Base-by-base conservation (phyloP, 2,329 filamentous ascomycete genomes). In the Cladosporium sp. region DNA sequence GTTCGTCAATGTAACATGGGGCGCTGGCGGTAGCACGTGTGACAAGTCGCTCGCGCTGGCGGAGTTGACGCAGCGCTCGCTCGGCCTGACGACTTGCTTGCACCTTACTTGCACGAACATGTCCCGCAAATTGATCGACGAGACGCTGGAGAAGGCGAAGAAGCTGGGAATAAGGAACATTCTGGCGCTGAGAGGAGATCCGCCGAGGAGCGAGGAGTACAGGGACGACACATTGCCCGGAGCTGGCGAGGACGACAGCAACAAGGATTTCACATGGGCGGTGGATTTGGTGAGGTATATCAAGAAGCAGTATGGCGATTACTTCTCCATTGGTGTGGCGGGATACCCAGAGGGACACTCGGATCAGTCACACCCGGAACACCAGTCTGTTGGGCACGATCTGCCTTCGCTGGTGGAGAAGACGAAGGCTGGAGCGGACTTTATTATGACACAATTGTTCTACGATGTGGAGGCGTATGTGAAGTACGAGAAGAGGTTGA, bases 21-120 rank as follows among this genome's bases (percentile, higher is more conserved):
- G 95, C 61, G 95, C 95, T 29, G 95, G 95, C 67, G 95, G 95
- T 62, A 96, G 91, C 69, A 99, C 95, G 0, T 90, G 93, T 5
- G 86, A 87, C 65, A 97, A 97, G 81, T 96, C 92, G 35, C 87
- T 99, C 67, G 93, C 97, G 79, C 86, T 99, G 69, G 95, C 95
- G 55, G 94, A 98, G 81, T 87, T 98, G 73, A 97, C 93, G 78
- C 95, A 98, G 82, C 86, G 93, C 68, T 92, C 97, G 79, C 81
- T 98, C 64, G 91, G 91, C 66, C 84, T 99, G 66, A 98, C 95
- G 50, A 99, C 95, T 67, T 97, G 95, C 78, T 83, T 99, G 70
- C 95, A 99, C 78, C 83, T 99, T 71, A 99, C 95, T 2, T 99
- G 95, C 80, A 99, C 95, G 64, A 98, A 99, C 78, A 98, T 98